phyloP scores from a whole-genome alignment of 129 eudicot genomes.

The Sambucus nigra region DNA sequence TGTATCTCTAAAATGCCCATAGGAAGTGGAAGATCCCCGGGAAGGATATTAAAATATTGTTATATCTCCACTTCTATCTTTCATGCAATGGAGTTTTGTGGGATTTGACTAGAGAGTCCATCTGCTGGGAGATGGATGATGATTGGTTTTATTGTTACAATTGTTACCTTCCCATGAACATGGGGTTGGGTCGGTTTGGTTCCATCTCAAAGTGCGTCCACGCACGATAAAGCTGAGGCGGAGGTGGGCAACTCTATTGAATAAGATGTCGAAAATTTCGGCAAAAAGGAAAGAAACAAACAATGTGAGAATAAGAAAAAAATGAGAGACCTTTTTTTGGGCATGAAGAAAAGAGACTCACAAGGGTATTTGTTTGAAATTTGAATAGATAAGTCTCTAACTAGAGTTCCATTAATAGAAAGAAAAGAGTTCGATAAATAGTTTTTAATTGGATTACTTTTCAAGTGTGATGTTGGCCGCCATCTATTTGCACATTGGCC shows the following conservation, averaged over 20 bases:
- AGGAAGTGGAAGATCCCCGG: too few relatives aligned
- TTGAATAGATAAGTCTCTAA: too few relatives aligned
- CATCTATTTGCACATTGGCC: too few relatives aligned
- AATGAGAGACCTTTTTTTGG: constrained; percentile 1
- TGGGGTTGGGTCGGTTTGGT: constrained; percentile 20
- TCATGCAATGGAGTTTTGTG: constrained; percentile 18
- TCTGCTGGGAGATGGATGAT: constrained; percentile 29
- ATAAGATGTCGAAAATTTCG: constrained; percentile 10
- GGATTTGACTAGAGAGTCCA: constrained; percentile 25
- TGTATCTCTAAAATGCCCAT: too few relatives aligned
- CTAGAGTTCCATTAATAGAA: too few relatives aligned
- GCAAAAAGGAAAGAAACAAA: constrained; percentile 21
- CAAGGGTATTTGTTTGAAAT: not conserved
- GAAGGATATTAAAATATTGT: too few relatives aligned
- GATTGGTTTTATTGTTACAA: constrained; percentile 13
- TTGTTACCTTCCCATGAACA: constrained; percentile 30
- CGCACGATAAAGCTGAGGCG: constrained; percentile 21
- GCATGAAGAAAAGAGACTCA: not conserved
- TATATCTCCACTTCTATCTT: too few relatives aligned
- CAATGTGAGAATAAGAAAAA: not conserved
- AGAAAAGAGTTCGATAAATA: too few relatives aligned
- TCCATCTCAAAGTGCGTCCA: constrained; percentile 27
- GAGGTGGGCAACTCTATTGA: constrained; percentile 32
- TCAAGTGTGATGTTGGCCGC: too few relatives aligned
- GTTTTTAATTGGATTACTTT: too few relatives aligned